Evolutionary conservation across 257 asterid species (phyloP), one percentile per base, ranked within the genome.

Genomic region (Fraxinus quadrangulata): DNA sequence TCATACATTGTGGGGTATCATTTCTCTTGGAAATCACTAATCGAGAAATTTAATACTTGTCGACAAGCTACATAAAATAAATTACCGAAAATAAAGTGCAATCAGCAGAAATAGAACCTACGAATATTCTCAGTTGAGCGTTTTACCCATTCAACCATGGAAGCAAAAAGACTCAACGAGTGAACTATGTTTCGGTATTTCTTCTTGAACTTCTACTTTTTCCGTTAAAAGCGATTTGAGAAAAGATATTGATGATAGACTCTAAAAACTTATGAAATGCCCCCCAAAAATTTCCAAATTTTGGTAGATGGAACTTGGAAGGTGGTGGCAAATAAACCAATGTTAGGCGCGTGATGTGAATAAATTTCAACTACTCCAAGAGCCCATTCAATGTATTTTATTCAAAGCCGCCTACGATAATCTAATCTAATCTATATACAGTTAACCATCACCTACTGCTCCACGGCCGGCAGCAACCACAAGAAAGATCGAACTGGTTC

Each of bases 341-440:
- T n/a, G 17, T 11, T 56, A 71, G 73, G 87, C 87, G 83, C 36
- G 87, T 81, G 85, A 1, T 12, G 6, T 7, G 7, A 5, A 54
- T 34, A 28, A 37, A 49, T 37, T 78, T 39, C 75, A 84, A 70
- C 82, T 6, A 74, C 78, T 78, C 40, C 76, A 54, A 24, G 69
- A 63, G 69, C 30, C 45, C 34, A 71, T 71, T 23, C 71, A 79
- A 75, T 73, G 79, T 47, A 75, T 72, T 17, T 81, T 73, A 54
- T 65, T 24, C 68, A 73, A 70, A 81, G 88, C 88, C 86, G 83
- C 88, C 88, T 80, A 82, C 39, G 80, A 79, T 85, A 73, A 84
- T 81, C 80, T 84, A 84, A 45, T 78, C 72, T 24, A 47, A 59
- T 59, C 67, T 59, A 59, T n/a, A n/a, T 3, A 8, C 26, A n/a